Percentiles rank a stretch among this genome's conserved stretches.
Evolutionary conservation across 805 yeast genomes (phyloP).

Genomic region (Spathaspora gorwiae): DNA sequence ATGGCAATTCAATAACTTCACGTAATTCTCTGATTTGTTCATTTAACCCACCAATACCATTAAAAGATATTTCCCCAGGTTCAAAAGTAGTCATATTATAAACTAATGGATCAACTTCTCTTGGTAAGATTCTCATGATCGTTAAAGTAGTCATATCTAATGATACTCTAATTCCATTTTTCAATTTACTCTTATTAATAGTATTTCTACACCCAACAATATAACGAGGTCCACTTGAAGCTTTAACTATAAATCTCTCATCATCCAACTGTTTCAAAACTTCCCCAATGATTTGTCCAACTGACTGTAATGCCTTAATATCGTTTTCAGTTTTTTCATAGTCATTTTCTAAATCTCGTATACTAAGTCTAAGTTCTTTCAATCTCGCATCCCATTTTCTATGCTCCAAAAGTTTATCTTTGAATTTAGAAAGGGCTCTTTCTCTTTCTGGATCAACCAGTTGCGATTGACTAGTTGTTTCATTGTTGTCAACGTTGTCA

Average conservation of each 20-base stretch:
- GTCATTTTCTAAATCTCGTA: conserved; percentile 77
- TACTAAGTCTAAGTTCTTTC: conserved; percentile 75
- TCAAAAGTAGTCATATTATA: conserved; percentile 97
- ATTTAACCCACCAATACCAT: conserved; percentile 91
- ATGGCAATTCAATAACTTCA: conserved; percentile 95
- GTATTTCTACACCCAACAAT: conserved; percentile 96
- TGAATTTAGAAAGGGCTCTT: conserved; percentile 71
- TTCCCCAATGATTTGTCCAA: conserved; percentile 96
- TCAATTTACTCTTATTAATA: conserved; percentile 73
- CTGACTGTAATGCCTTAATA: conserved; percentile 93
- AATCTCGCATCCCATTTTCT: conserved; percentile 90
- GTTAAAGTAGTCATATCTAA: conserved; percentile 96
- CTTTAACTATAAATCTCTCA: conserved; percentile 92
- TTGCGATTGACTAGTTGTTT: conserved; percentile 7
- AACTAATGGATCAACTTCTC: conserved; percentile 97
- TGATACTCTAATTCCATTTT: conserved; percentile 94
- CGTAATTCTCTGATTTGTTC: conserved; percentile 95
- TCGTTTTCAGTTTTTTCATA: conserved; percentile 95
- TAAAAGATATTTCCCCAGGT: conserved; percentile 95
- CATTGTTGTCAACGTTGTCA: conserved; percentile 12
- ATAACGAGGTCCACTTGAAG: conserved; percentile 94
- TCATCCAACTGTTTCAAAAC: conserved; percentile 92
- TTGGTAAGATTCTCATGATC: conserved; percentile 93
- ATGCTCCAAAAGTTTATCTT: conserved; percentile 85
- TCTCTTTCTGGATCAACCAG: conserved; percentile 62